Percentiles rank a stretch among this genome's conserved stretches.
Evolutionary conservation across 78 protist genomes (phyloP).

Genomic region (Dictyostelium capitatum): DNA sequence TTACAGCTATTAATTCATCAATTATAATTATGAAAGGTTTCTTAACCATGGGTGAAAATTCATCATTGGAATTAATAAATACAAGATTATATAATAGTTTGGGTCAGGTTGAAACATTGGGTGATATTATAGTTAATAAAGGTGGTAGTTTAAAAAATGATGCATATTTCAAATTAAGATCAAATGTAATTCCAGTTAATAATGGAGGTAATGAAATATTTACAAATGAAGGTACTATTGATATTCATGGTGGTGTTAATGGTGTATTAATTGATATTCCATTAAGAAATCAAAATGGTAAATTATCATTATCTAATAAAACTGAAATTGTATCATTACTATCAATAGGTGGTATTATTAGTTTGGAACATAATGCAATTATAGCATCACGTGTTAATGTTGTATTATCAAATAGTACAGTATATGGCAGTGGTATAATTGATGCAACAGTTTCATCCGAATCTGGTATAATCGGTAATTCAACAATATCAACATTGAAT

Average conservation of each 20-base stretch:
- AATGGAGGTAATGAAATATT: background rate
- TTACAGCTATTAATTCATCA: background rate
- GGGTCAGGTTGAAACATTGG: background rate
- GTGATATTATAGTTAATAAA: background rate
- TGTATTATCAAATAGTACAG: background rate
- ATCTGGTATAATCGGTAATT: background rate
- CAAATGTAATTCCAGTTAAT: background rate
- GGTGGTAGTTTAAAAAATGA: background rate
- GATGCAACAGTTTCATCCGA: background rate
- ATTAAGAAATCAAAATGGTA: background rate
- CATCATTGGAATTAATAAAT: background rate
- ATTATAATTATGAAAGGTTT: background rate
- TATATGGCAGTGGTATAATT: background rate
- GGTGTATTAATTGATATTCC: background rate
- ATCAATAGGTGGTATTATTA: background rate
- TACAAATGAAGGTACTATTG: background rate
- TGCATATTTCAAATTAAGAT: background rate
- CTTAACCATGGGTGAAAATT: background rate
- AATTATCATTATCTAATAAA: background rate
- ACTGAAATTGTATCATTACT: background rate
- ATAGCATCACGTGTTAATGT: background rate
- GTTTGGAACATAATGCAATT: background rate
- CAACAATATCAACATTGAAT: background rate
- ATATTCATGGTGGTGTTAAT: background rate
- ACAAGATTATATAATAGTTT: background rate